Evolutionary conservation across 2,329 filamentous ascomycete genomes (phyloP).

Genomic region (Botrytis pseudocinerea): DNA sequence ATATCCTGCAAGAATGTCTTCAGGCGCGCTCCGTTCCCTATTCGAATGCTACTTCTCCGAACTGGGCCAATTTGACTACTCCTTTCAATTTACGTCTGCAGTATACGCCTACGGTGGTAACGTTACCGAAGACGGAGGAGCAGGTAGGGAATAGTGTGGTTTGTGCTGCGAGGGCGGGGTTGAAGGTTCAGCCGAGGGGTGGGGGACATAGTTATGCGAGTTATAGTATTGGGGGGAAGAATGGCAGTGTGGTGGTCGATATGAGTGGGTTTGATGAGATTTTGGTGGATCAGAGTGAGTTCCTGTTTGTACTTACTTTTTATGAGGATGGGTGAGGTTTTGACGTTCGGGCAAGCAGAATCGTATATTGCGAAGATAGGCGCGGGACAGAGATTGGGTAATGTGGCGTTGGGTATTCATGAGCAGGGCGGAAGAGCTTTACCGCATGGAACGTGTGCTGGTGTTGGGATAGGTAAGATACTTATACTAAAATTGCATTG

Average conservation of each 20-base stretch:
- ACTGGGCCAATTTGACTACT: constrained; percentile 25
- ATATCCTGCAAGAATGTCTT: constrained; percentile 9
- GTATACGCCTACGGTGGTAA: constrained; percentile 31
- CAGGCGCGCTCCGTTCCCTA: constrained; percentile 14
- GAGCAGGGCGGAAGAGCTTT: constrained; percentile 42
- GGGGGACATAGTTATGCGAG: constrained; percentile 58
- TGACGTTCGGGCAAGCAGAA: neutral
- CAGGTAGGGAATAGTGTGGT: constrained; percentile 47
- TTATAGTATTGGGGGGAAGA: constrained; percentile 47
- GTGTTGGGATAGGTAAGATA: constrained; percentile 14
- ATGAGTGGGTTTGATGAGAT: constrained; percentile 54
- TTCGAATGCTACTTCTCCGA: constrained; percentile 1
- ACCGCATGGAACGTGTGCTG: constrained; percentile 22
- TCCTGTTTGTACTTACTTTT: no score
- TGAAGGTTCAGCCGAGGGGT: constrained; percentile 52
- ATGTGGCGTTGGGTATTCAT: constrained; percentile 44
- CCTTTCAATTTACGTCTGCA: constrained; percentile 33
- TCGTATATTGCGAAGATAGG: constrained; percentile 41
- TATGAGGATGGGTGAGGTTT: neutral
- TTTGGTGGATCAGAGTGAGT: constrained; percentile 46
- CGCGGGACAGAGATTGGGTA: constrained; percentile 47
- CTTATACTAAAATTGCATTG: rapidly evolving
- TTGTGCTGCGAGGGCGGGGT: constrained; percentile 46
- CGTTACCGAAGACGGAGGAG: constrained; percentile 36
- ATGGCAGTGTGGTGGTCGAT: constrained; percentile 56